Base-by-base conservation (phyloP, 768 basidiomycete species). In the Tremella fuciformis region DNA sequence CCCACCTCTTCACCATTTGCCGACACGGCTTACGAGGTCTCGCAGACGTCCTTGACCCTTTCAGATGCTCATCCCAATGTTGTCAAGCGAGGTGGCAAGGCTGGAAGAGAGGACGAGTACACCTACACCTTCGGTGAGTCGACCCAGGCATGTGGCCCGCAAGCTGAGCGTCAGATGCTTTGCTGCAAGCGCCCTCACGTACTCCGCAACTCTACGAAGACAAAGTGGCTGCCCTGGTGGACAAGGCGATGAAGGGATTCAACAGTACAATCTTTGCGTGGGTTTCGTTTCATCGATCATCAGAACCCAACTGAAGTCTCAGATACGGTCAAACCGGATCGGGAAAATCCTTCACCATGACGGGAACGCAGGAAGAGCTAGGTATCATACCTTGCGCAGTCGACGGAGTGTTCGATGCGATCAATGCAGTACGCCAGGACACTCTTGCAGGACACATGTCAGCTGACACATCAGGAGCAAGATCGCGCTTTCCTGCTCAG, bases 201-300 rank as follows among this genome's bases (percentile, higher is more conserved):
- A 76, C 75, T 0, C 58, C 69, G 1, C 63, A 73, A 9, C 60
- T 76, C 19, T 76, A 76, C 54, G 51, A 58, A 13, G 46, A 54
- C 3, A 69, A 74, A 48, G 62, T 76, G 25, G 66, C 75, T 9
- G 68, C 73, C 0, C 56, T 76, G 6, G 73, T 76, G 0, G 65
- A 72, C 22, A 76, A 76, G 52, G 70, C 73, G 0, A 76, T 76
- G 75, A 67, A 68, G 40, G 75, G 75, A 24, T 76, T 75, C 67
- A 76, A 76, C 59, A 69, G 66, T 51, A 76, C 75, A 2, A 69
- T 76, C 54, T 76, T 76, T 58, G 75, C 75, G 62, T 73, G 21
- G 57, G 71, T 62, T 11, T 19, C 16, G 11, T 34, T 11, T 34
- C 7, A 29, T 19, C 8, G 22, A 15, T n/a, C 7, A 8, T n/a